These are phyloP conservation scores for Backusella sp. DNA, from an alignment of 192 early-diverging fungal species.

Conservation along the genomic window DNA sequence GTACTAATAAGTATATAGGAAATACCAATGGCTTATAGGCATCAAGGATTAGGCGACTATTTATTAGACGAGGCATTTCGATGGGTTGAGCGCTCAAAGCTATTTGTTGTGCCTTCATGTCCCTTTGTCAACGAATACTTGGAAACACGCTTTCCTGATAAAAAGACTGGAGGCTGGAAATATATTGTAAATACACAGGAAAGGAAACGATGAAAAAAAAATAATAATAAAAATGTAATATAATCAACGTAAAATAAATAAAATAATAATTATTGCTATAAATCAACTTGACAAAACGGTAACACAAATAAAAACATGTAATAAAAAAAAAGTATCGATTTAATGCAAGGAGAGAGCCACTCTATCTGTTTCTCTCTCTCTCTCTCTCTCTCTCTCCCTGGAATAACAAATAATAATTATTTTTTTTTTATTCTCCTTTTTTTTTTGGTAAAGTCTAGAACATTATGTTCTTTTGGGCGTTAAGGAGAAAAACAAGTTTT, in stretches of 20 bases:
- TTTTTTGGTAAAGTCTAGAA: not conserved
- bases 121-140: constrained; percentile 28
- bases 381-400: not conserved
- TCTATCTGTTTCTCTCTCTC: not conserved
- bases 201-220: not conserved
- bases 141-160: constrained; percentile 17
- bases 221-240: constrained; percentile 11
- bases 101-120: constrained; percentile 25
- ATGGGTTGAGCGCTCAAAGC: constrained; percentile 21
- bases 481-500: not conserved
- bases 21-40: constrained; percentile 25
- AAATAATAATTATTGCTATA: not conserved
- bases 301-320: not conserved
- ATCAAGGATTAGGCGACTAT: constrained; percentile 25
- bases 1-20: constrained; percentile 16
- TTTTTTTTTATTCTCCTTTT: not conserved
- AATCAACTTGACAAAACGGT: not conserved
- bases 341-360: not conserved
- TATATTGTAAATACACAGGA: constrained; percentile 9
- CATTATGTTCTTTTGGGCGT: not conserved
- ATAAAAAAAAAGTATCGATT: not conserved
- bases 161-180: constrained; percentile 13
- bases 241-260: not conserved
- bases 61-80: constrained; percentile 23
- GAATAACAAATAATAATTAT: not conserved